Evolutionary conservation across 2,329 filamentous ascomycete genomes (phyloP).

Genomic region (Coniochaeta ligniaria): DNA sequence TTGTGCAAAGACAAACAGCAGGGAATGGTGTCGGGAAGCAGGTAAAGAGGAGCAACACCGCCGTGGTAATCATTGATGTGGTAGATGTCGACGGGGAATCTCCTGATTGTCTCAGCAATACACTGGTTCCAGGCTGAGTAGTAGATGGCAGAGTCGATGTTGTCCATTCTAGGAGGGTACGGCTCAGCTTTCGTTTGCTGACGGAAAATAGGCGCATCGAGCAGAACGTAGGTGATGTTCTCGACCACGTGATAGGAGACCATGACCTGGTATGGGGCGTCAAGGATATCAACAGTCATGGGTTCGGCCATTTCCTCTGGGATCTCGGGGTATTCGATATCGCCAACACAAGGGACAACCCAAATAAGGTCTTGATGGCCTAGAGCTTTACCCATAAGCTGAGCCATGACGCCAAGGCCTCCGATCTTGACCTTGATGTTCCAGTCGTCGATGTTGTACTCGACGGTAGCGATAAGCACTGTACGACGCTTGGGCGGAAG

Average conservation of each 20-base stretch:
- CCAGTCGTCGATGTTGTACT: constrained; percentile 66
- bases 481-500: constrained; percentile 39
- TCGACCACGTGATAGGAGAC: constrained; percentile 55
- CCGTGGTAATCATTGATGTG: constrained; percentile 26
- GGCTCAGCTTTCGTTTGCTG: constrained; percentile 54
- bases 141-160: constrained; percentile 59
- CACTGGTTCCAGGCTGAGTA: constrained; percentile 66
- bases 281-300: constrained; percentile 54
- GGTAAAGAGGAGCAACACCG: constrained; percentile 48
- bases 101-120: constrained; percentile 52
- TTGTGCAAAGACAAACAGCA: constrained; percentile 59
- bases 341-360: constrained; percentile 54
- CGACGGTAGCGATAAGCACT: constrained; percentile 22
- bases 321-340: constrained; percentile 48
- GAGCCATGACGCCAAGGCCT: constrained; percentile 62
- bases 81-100: constrained; percentile 38
- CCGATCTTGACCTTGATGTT: constrained; percentile 64
- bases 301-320: constrained; percentile 47
- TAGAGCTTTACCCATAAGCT: constrained; percentile 59
- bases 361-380: constrained; percentile 58
- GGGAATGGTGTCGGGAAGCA: constrained; percentile 53
- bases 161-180: constrained; percentile 61
- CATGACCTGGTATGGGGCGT: constrained; percentile 48
- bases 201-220: constrained; percentile 59
- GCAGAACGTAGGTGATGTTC: constrained; percentile 60